These are phyloP conservation scores for Colletotrichum gigasporum DNA, from an alignment of 2,329 filamentous ascomycete genomes.

Conservation along the genomic window DNA sequence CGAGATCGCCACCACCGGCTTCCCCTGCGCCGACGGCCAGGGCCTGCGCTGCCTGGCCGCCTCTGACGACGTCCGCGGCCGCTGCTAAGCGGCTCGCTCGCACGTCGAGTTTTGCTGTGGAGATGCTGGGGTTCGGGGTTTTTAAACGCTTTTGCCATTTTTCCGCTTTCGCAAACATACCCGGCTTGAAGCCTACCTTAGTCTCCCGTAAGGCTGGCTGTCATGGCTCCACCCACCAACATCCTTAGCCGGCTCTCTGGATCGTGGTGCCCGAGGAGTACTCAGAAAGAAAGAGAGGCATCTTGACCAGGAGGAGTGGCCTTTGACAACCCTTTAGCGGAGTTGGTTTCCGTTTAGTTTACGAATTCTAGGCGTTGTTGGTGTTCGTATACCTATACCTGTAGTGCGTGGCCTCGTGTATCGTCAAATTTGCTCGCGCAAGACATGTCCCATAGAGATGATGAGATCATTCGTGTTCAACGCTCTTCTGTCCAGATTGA, in stretches of 20 bases:
- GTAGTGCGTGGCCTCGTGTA: slow-evolving; percentile 2
- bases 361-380: slow-evolving; percentile 26
- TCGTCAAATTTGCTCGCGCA: neutral
- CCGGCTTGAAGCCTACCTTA: neutral
- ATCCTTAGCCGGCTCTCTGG: slow-evolving; percentile 20
- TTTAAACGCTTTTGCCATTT: neutral
- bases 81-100: slow-evolving; percentile 28
- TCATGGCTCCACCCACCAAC: slow-evolving; percentile 10
- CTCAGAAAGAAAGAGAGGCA: neutral
- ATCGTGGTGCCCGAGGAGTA: slow-evolving; percentile 7
- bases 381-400: slow-evolving; percentile 22
- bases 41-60: slow-evolving; percentile 33
- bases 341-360: slow-evolving; percentile 17
- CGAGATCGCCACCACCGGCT: slow-evolving; percentile 30
- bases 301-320: slow-evolving; percentile 3
- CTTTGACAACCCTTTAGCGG: slow-evolving; percentile 6
- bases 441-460: slow-evolving; percentile 6
- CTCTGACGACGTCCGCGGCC: slow-evolving; percentile 20
- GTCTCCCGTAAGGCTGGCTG: slow-evolving; percentile 3
- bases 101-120: too few species aligned
- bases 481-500: neutral
- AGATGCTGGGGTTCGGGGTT: neutral
- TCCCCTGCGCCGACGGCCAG: slow-evolving; percentile 34
- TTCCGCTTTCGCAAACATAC: neutral
- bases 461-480: neutral